Evolutionary conservation across 2,329 filamentous ascomycete species (phyloP), one percentile per base, ranked within the genome.

Genomic region (Nigrospora oryzae): DNA sequence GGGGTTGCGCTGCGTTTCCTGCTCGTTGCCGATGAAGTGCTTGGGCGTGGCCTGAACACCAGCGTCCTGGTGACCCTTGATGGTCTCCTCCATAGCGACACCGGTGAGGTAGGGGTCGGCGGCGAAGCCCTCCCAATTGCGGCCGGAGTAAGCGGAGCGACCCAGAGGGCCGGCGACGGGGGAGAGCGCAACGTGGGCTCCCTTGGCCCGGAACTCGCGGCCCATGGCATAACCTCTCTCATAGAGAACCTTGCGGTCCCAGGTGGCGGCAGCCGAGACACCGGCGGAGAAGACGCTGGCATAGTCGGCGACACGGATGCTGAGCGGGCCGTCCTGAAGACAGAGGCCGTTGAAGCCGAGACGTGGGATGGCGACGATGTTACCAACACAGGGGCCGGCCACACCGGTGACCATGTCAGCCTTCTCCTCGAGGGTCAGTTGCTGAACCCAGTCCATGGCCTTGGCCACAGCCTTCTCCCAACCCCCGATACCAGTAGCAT

Each of bases 201-300:
- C 86, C 66, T 90, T 90, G 50, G 65, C 81, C 53, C 73, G 78
- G 59, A 85, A 81, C 62, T 91, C 86, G 40, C 59, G 38, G 15
- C 66, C 70, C 66, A 73, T 67, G 40, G 66, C 68, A 45, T 56
- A 54, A 16, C 62, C 65, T 43, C 66, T 53, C 36, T 59, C 57
- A 50, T 68, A 67, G 51, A 84, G 77, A 36, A 86, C 70, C 16
- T 70, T 70, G 47, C 78, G 77, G 59, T 86, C 80, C 75, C 82
- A 89, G 12, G 84, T 84, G 6, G 83, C 80, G 31, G 81, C 84
- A 38, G 83, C 74, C 40, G 81, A 83, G 47, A 85, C 71, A 44
- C 83, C 83, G n/a, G 82, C 78, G 3, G 83, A 75, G 62, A 87
- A 88, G 5, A 80, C 84, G 41, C 79, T 83, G 49, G 75, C 76